Evolutionary conservation across 371 early-diverging fungal species (phyloP), one percentile per base, ranked within the genome.

Genomic region (Ordospora colligata): DNA sequence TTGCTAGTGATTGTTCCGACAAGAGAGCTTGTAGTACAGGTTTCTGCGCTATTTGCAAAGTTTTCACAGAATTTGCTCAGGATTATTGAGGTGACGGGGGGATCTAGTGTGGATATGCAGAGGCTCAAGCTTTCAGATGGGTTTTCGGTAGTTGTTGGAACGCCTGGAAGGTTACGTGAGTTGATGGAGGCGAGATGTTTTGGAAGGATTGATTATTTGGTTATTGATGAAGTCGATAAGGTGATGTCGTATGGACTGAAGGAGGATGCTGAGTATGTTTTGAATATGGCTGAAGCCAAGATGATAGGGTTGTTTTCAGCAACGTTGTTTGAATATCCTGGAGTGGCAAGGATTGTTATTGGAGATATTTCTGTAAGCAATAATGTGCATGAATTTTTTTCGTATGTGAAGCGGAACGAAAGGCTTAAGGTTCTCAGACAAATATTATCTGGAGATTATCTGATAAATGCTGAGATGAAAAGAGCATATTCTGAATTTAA

Each of bases 1-100:
- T 96, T 96, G 3, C 83, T 97, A 12, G 88, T 99, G 69, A 87
- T 99, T 0, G 93, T 93, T 54, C 99, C 99, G n/a, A 99, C 99
- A 17, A 92, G 99, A 86, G 99, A 99, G 83, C 88, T 99, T 83
- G 79, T 92, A 89, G 43, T 86, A 0, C 85, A 85, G 73, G 84
- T 85, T 44, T 73, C 81, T 27, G 75, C 78, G 58, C 83, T 82
- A 10, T 75, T 77, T 22, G 82, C 40, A 77, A 81, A 32, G 83
- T 82, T 37, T 51, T 21, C 88, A 89, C 85, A 94, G 93, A 81
- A 87, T 88, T 68, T 92, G 93, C 81, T 96, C 94, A 5, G 93
- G 58, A 89, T 96, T 73, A 90, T 96, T 58, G 96, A 95, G 87
- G 96, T 96, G 62, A 94, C 94, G 50, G 92, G 93, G 19, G 93